Base-by-base conservation (phyloP, 1,284 basidiomycete species). In the Cutaneotrichosporon sp. region DNA sequence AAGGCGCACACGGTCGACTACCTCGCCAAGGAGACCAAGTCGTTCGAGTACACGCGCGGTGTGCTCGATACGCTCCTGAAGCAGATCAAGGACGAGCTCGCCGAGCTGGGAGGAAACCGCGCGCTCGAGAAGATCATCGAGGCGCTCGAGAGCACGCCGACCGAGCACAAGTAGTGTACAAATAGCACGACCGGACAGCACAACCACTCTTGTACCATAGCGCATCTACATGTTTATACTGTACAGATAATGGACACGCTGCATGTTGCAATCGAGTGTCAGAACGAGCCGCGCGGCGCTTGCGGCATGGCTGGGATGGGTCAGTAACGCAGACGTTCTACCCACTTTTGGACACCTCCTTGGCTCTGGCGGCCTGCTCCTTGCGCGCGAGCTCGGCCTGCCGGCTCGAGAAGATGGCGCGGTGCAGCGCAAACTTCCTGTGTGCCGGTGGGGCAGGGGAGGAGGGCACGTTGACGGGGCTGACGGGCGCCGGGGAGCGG, bases 1-100 rank as follows among this genome's bases (percentile, higher is more conserved):
- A 97, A 95, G 74, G 79, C 80, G 1, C 88, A 92, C 70, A 86
- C 87, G 0, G 91, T 97, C 59, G 81, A 85, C 11, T 93, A 94
- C 74, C 84, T 97, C 71, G 81, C 82, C 22, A 74, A 84, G n/a
- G 78, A 84, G 29, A 92, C 90, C 0, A 83, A 85, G 60, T 90
- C 89, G 0, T 91, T 92, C 69, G 86, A 84, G 1, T 92, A 92
- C 72, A 91, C 90, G 0, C 79, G 86, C 1, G 66, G 76, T 0
- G 89, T 65, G 20, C 47, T 65, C 13, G 58, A 54, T 2, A 51
- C 55, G 50, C 45, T 65, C 3, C 86, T 88, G 16, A 47, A 33
- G 29, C 78, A 79, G 66, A 70, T 80, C 11, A 50, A 69, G 47
- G 71, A 68, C n/a, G 78, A 81, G 67, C 65, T 81, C 10, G 38